Base-by-base conservation (phyloP, 2,329 filamentous ascomycete species). In the Proliferodiscus dingleyae region DNA sequence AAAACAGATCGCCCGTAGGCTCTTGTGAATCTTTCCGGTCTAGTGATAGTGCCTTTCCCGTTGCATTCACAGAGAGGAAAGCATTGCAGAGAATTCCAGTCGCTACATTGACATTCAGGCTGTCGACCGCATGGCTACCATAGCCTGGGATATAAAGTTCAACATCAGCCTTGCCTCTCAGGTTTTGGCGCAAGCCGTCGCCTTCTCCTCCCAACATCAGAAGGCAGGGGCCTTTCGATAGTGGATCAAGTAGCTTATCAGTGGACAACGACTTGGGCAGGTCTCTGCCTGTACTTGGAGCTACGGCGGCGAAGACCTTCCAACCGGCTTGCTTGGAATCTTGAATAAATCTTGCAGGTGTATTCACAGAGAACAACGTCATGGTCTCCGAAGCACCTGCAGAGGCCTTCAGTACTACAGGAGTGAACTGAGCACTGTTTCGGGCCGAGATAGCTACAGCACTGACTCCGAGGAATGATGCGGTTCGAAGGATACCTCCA, bases 41-140 rank as follows among this genome's bases (percentile, higher is more conserved):
- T 19, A n/a, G 15, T 41, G 16, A 21, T 41, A 43, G 21, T n/a
- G 9, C 26, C 22, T 15, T 16, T 40, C 19, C 37, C 11, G 36
- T 45, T 28, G 7, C 42, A 37, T 33, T 41, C 48, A 13, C 47
- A 75, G 58, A 87, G 62, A 60, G n/a, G n/a, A 93, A 88, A 0
- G 83, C 72, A 52, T 83, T 77, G 51, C 83, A 83, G 41, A 97
- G 68, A 39, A 97, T 69, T 1, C 81, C 89, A 5, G 87, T 81
- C 1, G 93, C 91, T 16, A 95, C 90, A 61, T 87, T 89, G 30
- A 97, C 93, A 63, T 98, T 97, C 64, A 98, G 68, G 64, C 89
- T 95, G 66, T 97, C 91, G 2, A 98, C 81, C 62, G 55, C 81
- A 63, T 60, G 76, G 62, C 59, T 71, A 5, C 46, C 49, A 39